These are phyloP conservation scores for Fusarium stilboides DNA, from an alignment of 2,329 filamentous ascomycete genomes.

Conservation along the genomic window DNA sequence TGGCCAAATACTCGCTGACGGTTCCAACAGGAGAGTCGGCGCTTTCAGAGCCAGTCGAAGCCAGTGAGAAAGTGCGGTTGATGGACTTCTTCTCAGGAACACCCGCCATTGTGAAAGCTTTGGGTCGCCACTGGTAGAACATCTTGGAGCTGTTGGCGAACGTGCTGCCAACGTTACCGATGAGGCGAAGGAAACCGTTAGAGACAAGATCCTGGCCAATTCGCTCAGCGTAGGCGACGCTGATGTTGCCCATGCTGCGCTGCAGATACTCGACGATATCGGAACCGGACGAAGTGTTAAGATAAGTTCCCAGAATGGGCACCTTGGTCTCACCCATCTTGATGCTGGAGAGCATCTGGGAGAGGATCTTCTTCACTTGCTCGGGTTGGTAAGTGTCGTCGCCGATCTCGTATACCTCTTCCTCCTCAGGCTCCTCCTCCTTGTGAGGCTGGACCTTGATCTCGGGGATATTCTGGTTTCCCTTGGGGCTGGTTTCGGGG, in stretches of 20 bases:
- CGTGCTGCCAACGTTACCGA: conserved; percentile 94
- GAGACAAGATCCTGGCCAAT: conserved; percentile 94
- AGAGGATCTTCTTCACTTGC: conserved; percentile 90
- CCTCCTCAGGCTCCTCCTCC: conserved; percentile 78
- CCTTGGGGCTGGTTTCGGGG: conserved; percentile 78
- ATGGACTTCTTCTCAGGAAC: conserved; percentile 89
- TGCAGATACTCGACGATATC: conserved; percentile 98
- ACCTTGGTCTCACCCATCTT: conserved; percentile 94
- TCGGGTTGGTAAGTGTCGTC: conserved; percentile 89
- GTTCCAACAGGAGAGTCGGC: conserved; percentile 85
- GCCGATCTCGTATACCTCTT: conserved; percentile 89
- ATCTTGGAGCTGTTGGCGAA: conserved; percentile 98
- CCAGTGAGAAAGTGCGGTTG: conserved; percentile 81
- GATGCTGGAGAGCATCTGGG: conserved; percentile 88
- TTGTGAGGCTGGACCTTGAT: conserved; percentile 87
- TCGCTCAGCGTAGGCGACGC: conserved; percentile 90
- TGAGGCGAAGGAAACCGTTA: conserved; percentile 87
- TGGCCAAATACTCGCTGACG: conserved; percentile 89
- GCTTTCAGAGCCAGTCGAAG: conserved; percentile 69
- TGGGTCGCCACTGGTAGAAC: conserved; percentile 97
- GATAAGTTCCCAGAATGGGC: conserved; percentile 93
- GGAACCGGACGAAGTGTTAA: conserved; percentile 90
- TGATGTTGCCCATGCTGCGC: conserved; percentile 86
- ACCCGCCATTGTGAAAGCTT: conserved; percentile 89
- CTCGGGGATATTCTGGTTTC: conserved; percentile 76